Percentiles rank a stretch among this genome's conserved stretches.
phyloP scores from a whole-genome alignment of 2,329 filamentous ascomycete species.

The Amauroascus niger region DNA sequence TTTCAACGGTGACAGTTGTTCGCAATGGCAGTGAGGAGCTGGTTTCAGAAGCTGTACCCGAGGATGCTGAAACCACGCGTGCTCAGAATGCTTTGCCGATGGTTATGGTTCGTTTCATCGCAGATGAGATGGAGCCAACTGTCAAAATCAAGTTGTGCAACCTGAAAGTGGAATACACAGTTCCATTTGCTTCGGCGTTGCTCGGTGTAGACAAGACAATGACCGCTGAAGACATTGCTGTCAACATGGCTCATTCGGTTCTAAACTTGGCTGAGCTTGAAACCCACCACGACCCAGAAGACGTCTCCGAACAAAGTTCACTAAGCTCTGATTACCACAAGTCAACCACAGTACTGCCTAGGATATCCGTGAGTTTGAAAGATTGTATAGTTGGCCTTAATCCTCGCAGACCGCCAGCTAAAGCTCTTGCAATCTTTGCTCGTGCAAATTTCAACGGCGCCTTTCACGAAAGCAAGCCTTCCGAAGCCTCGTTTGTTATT shows the following conservation, averaged over 20 bases:
- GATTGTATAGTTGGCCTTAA: conserved; percentile 81
- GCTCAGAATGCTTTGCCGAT: conserved; percentile 43
- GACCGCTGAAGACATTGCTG: conserved; percentile 62
- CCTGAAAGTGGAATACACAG: conserved; percentile 75
- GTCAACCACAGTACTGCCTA: conserved; percentile 47
- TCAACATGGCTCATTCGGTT: conserved; percentile 67
- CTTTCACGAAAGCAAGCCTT: conserved; percentile 55
- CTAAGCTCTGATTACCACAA: conserved; percentile 16
- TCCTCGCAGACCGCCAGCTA: conserved; percentile 64
- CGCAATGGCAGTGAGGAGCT: conserved; percentile 64
- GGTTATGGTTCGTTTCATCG: conserved; percentile 80
- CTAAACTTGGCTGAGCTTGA: conserved; percentile 59
- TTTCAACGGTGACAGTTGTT: conserved; percentile 52
- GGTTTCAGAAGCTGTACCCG: conserved; percentile 50
- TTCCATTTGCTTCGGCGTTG: conserved; percentile 71
- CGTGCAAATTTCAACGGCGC: conserved; percentile 63
- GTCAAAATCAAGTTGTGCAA: conserved; percentile 82
- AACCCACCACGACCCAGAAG: conserved; percentile 20
- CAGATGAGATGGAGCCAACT: conserved; percentile 86
- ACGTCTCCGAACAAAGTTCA: conserved; percentile 11
- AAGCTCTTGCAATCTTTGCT: conserved; percentile 66
- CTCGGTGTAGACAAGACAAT: conserved; percentile 59
- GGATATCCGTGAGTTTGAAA: conserved; percentile 53
- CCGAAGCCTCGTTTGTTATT: conserved; percentile 57
- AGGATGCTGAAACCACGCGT: conserved; percentile 22